Evolutionary conservation across 495 filamentous ascomycete species (phyloP), one percentile per base, ranked within the genome.

Genomic region (Hamigera avellanea): DNA sequence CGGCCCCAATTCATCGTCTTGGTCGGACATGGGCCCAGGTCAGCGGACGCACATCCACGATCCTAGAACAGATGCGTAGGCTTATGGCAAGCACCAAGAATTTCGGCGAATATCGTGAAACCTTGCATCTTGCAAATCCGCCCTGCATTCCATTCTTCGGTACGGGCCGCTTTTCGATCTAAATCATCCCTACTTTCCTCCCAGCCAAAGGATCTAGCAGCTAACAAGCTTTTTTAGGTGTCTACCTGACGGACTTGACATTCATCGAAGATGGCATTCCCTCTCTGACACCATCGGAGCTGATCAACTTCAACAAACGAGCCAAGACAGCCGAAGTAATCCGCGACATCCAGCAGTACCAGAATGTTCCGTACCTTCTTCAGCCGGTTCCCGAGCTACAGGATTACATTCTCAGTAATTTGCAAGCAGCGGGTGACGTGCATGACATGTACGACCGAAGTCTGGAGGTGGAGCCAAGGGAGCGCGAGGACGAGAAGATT

Each of bases 231-330:
- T 28, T 35, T 26, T 14, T 49, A 93, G 87, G 87, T 59, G 89
- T 96, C 32, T 98, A 96, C 57, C 71, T 98, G 32, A 98, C 93
- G 39, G 91, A 98, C 62, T 72, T 98, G 33, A 96, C 91, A 19
- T 98, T 98, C 59, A 96, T 98, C 47, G 91, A 96, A 59, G 91
- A 98, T 50, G 91, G 91, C 47, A 98, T 96, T 45, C 86, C 89
- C 12, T 93, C 86, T 14, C 75, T 93, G 45, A 95, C 94, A 57
- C 89, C 88, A 51, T 88, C 87, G 14, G 81, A 91, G 50, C 67
- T 94, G 50, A 98, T 96, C 65, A 96, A 98, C 65, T 98, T 96
- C 58, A 86, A 84, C 51, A 96, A 98, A 68, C 83, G 93, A 23
- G 83, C 87, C 29, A 96, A 95, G 68, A 95, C 91, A 12, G 93